Percentiles rank a stretch among this genome's conserved stretches.
These are phyloP conservation scores for Phytophthora litchii DNA, from an alignment of 352 stramenopile genomes.

Conservation along the genomic window DNA sequence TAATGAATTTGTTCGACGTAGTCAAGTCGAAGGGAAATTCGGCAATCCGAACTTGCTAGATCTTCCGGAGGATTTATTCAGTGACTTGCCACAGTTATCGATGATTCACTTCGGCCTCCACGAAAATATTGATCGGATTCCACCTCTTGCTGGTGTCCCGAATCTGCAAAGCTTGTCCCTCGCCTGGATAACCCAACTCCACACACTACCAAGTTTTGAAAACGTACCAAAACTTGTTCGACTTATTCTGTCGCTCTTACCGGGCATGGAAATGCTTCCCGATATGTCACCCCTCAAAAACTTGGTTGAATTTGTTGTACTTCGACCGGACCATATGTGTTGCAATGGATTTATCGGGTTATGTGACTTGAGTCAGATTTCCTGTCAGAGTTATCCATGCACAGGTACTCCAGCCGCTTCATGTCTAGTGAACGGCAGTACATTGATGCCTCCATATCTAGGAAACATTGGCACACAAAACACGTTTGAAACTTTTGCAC, in stretches of 20 bases:
- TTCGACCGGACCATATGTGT: conserved; percentile 18
- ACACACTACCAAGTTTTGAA: conserved; percentile 17
- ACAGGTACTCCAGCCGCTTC: conserved; percentile 8
- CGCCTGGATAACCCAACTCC: conserved; percentile 15
- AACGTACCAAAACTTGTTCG: conserved; percentile 12
- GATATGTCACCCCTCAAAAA: conserved; percentile 23
- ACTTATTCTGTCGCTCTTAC: conserved; percentile 15
- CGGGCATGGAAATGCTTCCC: conserved; percentile 17
- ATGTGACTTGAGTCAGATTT: conserved; percentile 35
- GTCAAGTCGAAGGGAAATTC: conserved; percentile 31
- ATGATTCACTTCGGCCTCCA: conserved; percentile 26
- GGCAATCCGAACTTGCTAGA: conserved; percentile 14
- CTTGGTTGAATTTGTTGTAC: conserved; percentile 20
- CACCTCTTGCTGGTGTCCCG: conserved; percentile 17
- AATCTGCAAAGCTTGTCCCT: conserved; percentile 22
- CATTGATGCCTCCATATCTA: conserved; percentile 8
- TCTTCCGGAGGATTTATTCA: conserved; percentile 22
- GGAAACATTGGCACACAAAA: conserved; percentile 10
- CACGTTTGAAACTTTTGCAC: conserved; percentile 22
- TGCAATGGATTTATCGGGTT: conserved; percentile 21
- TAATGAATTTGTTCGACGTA: conserved; percentile 1
- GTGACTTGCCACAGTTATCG: conserved; percentile 18
- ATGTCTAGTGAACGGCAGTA: conserved; percentile 8
- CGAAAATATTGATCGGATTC: conserved; percentile 8
- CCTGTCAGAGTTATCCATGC: conserved; percentile 20